These are phyloP conservation scores for Entomortierella chlamydospora DNA, from an alignment of 192 early-diverging fungal species.

Conservation along the genomic window DNA sequence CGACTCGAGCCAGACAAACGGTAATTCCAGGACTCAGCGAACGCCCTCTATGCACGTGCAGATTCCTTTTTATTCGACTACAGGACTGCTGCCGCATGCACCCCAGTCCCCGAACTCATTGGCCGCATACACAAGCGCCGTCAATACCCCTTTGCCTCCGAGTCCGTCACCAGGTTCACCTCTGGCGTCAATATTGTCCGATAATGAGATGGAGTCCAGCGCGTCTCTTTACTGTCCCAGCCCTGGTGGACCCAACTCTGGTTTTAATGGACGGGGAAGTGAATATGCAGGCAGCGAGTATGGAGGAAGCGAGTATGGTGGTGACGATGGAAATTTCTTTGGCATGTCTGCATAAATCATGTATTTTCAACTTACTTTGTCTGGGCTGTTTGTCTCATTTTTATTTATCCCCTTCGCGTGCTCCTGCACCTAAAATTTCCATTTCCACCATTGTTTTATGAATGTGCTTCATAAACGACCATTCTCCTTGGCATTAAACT, in stretches of 20 bases:
- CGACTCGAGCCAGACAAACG: conserved; percentile 13
- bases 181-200: conserved; percentile 52
- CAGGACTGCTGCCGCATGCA: conserved; percentile 39
- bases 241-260: conserved; percentile 50
- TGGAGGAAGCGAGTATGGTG: conserved; percentile 50
- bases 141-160: conserved; percentile 66
- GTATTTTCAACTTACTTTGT: too few species aligned
- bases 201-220: conserved; percentile 60
- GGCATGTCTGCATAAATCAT: conserved; percentile 25
- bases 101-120: conserved; percentile 58
- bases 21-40: conserved; percentile 18
- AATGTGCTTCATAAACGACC: too few species aligned
- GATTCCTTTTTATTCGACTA: conserved; percentile 43
- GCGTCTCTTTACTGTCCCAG: conserved; percentile 56
- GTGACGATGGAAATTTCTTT: conserved; percentile 45
- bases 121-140: conserved; percentile 60
- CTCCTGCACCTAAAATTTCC: too few species aligned
- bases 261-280: conserved; percentile 21
- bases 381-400: too few species aligned
- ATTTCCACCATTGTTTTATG: too few species aligned
- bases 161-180: conserved; percentile 62
- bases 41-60: conserved; percentile 50
- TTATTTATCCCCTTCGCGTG: too few species aligned
- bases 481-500: too few species aligned
- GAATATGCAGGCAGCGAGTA: conserved; percentile 52